Evolutionary conservation across 208 protist genomes (phyloP), one percentile per base, ranked within the genome.

Genomic region (Acanthamoeba sp.): DNA sequence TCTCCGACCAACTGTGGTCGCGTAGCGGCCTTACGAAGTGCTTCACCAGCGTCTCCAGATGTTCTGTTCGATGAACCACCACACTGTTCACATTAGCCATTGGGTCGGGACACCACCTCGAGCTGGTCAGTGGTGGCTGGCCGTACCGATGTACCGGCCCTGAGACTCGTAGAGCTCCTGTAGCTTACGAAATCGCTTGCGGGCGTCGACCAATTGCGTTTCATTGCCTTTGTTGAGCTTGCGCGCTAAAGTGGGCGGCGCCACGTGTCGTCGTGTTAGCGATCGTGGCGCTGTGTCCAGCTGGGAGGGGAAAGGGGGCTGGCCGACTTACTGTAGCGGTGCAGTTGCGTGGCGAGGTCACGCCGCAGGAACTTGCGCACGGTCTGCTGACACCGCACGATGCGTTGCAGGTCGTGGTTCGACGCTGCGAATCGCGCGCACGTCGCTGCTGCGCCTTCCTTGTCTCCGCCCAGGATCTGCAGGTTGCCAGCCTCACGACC

Each of bases 121-220:
- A n/a, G n/a, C n/a, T n/a, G n/a, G n/a, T n/a, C n/a, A n/a, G n/a
- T n/a, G n/a, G n/a, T n/a, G n/a, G n/a, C n/a, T n/a, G 9, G 45
- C 12, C 12, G 45, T 50, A 84, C 73, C 73, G 73, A 84, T 84
- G 73, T 84, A 84, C 6, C 73, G 5, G 3, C 73, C 73, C 42
- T 84, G 73, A n/a, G 73, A 84, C 38, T 84, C 73, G 40, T 84
- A 84, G 38, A 84, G 73, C 42, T 84, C 73, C 73, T 84, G 73
- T 2, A 84, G 73, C 73, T 84, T 84, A 10, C 73, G 73, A n/a
- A 40, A 84, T 34, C 73, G 73, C 73, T 84, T 84, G 2, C 73
- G 73, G 3, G 73, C 73, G 24, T 84, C 73, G 24, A 52, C 12
- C 73, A 84, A 24, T 20, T 52, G 27, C 40, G 73, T 84, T 24